Evolutionary conservation across 2,329 filamentous ascomycete species (phyloP), one percentile per base, ranked within the genome.

Genomic region (Neopestalotiopsis clavispora): DNA sequence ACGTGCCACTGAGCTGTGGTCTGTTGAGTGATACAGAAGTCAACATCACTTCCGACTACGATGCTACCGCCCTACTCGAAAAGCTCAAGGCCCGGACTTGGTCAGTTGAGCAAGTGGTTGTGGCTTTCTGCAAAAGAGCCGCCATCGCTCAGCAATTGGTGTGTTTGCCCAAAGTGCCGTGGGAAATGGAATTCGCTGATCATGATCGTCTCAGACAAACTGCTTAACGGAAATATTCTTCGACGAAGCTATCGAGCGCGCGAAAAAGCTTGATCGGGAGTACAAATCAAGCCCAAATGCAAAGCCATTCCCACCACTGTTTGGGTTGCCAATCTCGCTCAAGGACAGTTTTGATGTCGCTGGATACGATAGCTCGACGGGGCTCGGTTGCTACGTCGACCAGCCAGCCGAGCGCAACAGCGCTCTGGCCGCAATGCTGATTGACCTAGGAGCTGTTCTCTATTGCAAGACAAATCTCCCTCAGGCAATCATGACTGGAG

Each of bases 401-500:
- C 66, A 58, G 40, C 64, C 71, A 2, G 45, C 71, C 0, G 62
- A 52, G 23, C 67, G 68, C 3, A 72, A 72, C 5, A 69, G 76
- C 67, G 72, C 80, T 0, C 74, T 87, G 5, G 84, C 85, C 0
- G 77, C 81, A 12, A 71, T 83, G 30, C 74, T 87, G 14, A 75
- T 85, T 2, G 73, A 74, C 14, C 77, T 81, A 4, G 85, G 85
- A 4, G 85, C 86, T 1, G 81, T 88, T 1, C 70, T 85, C 1
- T 84, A 85, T 71, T 83, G 80, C 75, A 87, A 89, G 75, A 89
- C 86, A 3, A 88, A 87, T 69, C 76, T 88, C 1, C 86, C 87
- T 3, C 84, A 86, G 69, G 86, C 85, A 0, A 80, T 89, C 71
- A 84, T 86, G 83, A 77, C 77, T 1, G 74, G 74, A 13, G 81